Evolutionary conservation across 345 rosid genomes (phyloP), one percentile per base, ranked within the genome.

Genomic region (Acer yangbiense): DNA sequence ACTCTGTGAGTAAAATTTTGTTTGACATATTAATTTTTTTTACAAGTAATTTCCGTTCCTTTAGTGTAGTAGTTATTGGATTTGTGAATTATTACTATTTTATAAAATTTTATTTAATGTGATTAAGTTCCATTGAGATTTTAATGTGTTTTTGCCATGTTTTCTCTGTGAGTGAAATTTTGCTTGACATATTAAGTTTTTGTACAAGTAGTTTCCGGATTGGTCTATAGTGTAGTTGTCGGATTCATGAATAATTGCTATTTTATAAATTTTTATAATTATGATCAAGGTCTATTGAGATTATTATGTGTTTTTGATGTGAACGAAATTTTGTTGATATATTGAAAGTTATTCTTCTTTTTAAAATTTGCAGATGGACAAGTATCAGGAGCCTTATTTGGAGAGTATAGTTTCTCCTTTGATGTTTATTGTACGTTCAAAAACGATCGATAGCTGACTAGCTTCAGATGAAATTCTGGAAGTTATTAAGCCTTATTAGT

Each of bases 321-420:
- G 55, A 50, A 14, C 0, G 55, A 50, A 50, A 14, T 50, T 50
- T 50, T 14, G 16, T 4, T 54, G 58, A 54, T 18, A 54, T 54
- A 0, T 54, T 16, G 17, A 54, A 16, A 20, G 12, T 60, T 60
- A 20, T 60, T 9, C 6, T 21, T 60, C 9, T 18, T 60, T 60
- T 6, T 9, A 60, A 60, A 43, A 61, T 48, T 6, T 78, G 76
- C 90, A 94, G 99, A 74, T 94, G 93, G 97, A 92, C 82, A 90
- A 92, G 79, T 96, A 96, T 67, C 98, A 96, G 83, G 91, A 94
- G 80, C 99, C 98, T 4, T 96, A 92, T 87, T 83, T 94, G 74
- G 98, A 96, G 83, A 92, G 82, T 74, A 87, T 96, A 54, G 87
- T 94, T 71, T 90, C 97, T 67, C 97, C 97, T 9, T 77, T 96